These are phyloP conservation scores for Gastrolobium bilobum DNA, from an alignment of 306 rosid species.

Conservation along the genomic window DNA sequence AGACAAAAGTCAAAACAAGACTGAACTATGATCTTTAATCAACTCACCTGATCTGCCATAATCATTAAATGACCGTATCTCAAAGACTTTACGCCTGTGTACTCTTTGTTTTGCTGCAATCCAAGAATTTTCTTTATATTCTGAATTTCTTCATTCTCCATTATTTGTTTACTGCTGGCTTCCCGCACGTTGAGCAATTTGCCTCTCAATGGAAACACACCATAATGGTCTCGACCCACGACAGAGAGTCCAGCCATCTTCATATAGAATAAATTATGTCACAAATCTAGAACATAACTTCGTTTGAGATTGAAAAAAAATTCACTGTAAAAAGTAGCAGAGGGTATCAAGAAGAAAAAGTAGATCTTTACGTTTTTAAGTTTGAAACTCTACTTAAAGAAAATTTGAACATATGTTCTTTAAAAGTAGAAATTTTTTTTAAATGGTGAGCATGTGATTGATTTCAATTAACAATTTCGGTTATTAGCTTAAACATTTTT, in stretches of 20 bases:
- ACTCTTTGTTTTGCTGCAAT: slow-evolving; percentile 90
- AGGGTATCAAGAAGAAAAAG: not conserved
- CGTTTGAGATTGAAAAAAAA: not conserved
- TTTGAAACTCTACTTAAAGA: not conserved
- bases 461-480: not conserved
- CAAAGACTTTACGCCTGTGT: slow-evolving; percentile 68
- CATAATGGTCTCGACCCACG: slow-evolving; percentile 91
- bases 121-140: slow-evolving; percentile 93
- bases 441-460: not conserved
- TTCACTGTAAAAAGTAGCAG: no score
- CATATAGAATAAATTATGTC: slow-evolving; percentile 28
- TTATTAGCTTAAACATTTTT: no score
- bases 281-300: not conserved
- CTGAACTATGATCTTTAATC: not conserved
- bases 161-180: slow-evolving; percentile 82
- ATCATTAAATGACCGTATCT: slow-evolving; percentile 99
- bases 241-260: slow-evolving; percentile 98
- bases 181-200: slow-evolving; percentile 96
- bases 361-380: not conserved
- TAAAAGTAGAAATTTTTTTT: not conserved
- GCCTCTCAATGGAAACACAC: slow-evolving; percentile 94
- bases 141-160: slow-evolving; percentile 89
- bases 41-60: slow-evolving; percentile 97
- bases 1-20: not conserved
- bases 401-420: not conserved